These are phyloP conservation scores for Bipolaris victoriae DNA, from an alignment of 2,329 filamentous ascomycete species.

Conservation along the genomic window DNA sequence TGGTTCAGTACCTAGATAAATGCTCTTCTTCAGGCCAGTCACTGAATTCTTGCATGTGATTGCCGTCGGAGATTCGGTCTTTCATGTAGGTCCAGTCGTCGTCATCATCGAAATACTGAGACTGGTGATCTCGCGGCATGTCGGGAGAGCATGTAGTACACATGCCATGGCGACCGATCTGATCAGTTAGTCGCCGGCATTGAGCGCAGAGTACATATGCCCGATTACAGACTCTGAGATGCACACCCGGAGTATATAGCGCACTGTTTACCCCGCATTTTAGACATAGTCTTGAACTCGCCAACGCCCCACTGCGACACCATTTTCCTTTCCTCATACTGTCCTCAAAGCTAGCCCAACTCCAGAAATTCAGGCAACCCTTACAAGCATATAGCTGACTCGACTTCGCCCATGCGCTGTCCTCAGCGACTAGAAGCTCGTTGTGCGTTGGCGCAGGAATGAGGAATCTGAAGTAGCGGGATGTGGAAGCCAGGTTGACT, in stretches of 20 bases:
- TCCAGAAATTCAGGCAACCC: constrained; percentile 27
- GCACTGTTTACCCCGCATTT: constrained; percentile 32
- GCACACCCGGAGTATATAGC: constrained; percentile 28
- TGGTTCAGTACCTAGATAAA: constrained; percentile 2
- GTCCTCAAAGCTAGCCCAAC: constrained; percentile 33
- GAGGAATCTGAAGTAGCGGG: constrained; percentile 27
- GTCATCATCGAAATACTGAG: constrained; percentile 11
- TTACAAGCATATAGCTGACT: constrained; percentile 33
- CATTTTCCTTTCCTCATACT: constrained; percentile 40
- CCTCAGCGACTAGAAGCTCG: constrained; percentile 33
- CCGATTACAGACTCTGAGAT: constrained; percentile 29
- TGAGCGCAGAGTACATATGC: constrained; percentile 25
- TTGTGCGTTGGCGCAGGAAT: constrained; percentile 26
- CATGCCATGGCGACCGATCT: constrained; percentile 13
- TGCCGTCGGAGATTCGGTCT: constrained; percentile 16
- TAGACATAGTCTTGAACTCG: constrained; percentile 34
- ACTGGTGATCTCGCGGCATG: constrained; percentile 3
- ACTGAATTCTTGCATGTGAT: constrained; percentile 24
- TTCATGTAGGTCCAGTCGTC: constrained; percentile 23
- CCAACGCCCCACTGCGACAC: constrained; percentile 29
- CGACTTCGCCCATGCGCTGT: constrained; percentile 23
- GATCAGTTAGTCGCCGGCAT: constrained; percentile 30
- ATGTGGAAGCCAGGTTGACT: constrained; percentile 23
- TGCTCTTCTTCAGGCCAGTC: constrained; percentile 23
- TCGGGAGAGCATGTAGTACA: constrained; percentile 23